Base-by-base conservation (phyloP, 164 flowering plant species). In the Kalanchoe fedtschenkoi region DNA sequence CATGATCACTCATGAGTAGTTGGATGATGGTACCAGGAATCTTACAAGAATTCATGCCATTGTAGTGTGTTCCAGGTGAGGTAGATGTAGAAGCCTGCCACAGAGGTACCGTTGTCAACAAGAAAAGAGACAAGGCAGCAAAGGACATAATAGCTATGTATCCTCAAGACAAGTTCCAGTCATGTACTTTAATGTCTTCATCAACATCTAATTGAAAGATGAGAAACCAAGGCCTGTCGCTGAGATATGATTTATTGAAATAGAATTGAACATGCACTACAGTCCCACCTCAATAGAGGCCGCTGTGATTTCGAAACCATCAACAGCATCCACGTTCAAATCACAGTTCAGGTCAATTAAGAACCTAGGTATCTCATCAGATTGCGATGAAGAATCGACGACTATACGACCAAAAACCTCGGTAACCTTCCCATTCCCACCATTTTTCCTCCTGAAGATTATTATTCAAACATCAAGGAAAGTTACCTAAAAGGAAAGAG, bases 21-120 rank as follows among this genome's bases (percentile, higher is more conserved):
- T 47, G 55, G 24, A 11, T 22, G 55, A 8, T 24, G 55, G 55
- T 24, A 22, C 10, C 55, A 24, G 55, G 55, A 2, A 24, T 47
- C 55, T 47, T 47, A 47, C 55, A 47, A 22, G 30, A 47, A 24
- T 30, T 24, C 15, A 47, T 15, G 22, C 26, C 55, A 47, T 9
- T 13, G 30, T 16, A 47, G 30, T 2, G 55, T 24, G 55, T 24
- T 47, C 55, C 55, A 22, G 13, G 55, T 24, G 55, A 47, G 14
- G 55, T 47, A 47, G 30, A 10, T 24, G 55, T 47, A 47, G 55
- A 47, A 47, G 55, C 55, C 55, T 47, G 55, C 55, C 55, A 47
- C 22, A 22, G 2, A 51, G 56, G 56, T 24, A 26, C 4, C 28
- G 26, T 26, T 10, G 14, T 51, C 30, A 51, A 51, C 56, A 2